These are phyloP conservation scores for Pseudocercospora crystallina DNA, from an alignment of 2,329 filamentous ascomycete genomes.

Conservation along the genomic window DNA sequence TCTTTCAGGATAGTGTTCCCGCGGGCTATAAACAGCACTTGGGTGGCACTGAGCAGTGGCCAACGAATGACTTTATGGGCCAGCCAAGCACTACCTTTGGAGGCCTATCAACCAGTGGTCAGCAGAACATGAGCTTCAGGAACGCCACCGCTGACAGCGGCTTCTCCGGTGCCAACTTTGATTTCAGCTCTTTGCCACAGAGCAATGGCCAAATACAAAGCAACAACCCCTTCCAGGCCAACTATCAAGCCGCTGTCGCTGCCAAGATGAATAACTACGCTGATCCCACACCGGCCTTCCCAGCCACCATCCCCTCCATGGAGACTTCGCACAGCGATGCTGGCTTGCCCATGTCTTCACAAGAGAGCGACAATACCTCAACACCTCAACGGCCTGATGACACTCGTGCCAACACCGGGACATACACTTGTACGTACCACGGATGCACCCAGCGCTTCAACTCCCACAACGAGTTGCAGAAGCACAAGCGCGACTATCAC, in stretches of 20 bases:
- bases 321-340: constrained; percentile 61
- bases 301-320: constrained; percentile 60
- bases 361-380: constrained; percentile 34
- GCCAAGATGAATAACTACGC: constrained; percentile 28
- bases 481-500: constrained; percentile 93
- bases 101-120: constrained; percentile 43
- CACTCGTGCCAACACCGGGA: constrained; percentile 74
- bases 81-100: constrained; percentile 45
- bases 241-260: constrained; percentile 30
- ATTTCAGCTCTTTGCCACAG: constrained; percentile 36
- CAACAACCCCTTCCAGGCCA: constrained; percentile 24
- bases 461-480: constrained; percentile 80
- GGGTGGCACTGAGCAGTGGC: constrained; percentile 40
- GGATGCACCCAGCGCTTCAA: constrained; percentile 87
- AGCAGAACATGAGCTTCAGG: constrained; percentile 45
- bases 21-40: constrained; percentile 36
- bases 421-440: constrained; percentile 95
- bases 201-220: constrained; percentile 19
- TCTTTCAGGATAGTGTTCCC: constrained; percentile 63
- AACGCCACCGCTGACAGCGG: constrained; percentile 40
- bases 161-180: constrained; percentile 35
- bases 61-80: constrained; percentile 45
- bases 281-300: constrained; percentile 57
- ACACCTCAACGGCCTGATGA: constrained; percentile 57
- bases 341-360: constrained; percentile 44